Evolutionary conservation across 306 rosid genomes (phyloP).

Genomic region (Ammopiptanthus mongolicus): DNA sequence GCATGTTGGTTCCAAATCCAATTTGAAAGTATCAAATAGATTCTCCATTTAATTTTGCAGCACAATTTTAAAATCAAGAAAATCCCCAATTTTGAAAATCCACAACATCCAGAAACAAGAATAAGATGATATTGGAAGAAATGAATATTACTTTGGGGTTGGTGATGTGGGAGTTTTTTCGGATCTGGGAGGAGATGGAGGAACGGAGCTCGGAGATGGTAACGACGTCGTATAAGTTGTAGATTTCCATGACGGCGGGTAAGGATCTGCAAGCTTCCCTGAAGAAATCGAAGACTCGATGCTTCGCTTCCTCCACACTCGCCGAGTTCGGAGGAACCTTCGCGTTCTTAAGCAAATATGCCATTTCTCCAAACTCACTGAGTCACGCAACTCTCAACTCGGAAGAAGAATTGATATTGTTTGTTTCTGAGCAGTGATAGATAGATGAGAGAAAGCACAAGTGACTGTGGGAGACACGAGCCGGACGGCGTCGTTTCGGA

Average conservation of each 20-base stretch:
- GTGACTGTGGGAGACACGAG: neutral
- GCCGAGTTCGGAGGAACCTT: constrained; percentile 88
- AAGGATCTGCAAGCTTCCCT: constrained; percentile 70
- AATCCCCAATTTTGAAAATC: neutral
- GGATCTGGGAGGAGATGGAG: constrained; percentile 73
- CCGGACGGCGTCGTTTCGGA: neutral
- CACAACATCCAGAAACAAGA: neutral
- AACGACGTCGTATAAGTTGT: constrained; percentile 68
- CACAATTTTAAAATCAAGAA: too few relatives aligned
- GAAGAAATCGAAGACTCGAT: constrained; percentile 78
- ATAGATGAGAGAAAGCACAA: neutral
- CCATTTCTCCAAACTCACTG: constrained; percentile 36
- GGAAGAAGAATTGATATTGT: too few relatives aligned
- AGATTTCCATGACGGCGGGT: constrained; percentile 72
- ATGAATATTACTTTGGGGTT: too few relatives aligned
- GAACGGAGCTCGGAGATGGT: constrained; percentile 72
- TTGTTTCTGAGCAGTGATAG: neutral
- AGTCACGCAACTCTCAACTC: neutral
- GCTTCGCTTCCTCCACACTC: constrained; percentile 74
- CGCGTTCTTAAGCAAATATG: constrained; percentile 44
- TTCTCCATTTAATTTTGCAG: too few relatives aligned
- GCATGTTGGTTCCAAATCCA: neutral
- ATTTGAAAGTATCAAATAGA: neutral
- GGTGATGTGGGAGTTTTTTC: constrained; percentile 57
- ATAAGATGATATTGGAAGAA: too few relatives aligned